Conservation (phyloP, 2,329 filamentous ascomycete genomes). For the Fusarium denticulatum region DNA sequence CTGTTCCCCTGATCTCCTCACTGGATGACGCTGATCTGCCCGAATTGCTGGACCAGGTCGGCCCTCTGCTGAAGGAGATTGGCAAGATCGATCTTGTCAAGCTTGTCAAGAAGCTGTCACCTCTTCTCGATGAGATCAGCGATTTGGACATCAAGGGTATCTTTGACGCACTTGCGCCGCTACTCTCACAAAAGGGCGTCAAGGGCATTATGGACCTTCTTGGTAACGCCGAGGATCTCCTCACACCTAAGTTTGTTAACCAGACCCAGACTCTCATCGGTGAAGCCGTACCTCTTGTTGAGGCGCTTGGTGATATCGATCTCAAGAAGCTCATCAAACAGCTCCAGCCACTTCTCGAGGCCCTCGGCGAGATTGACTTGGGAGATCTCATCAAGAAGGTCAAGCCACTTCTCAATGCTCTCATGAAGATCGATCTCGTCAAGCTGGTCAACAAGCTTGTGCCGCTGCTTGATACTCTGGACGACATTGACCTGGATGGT, state of each 20-base stretch:
- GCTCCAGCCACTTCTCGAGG: constrained; percentile 46
- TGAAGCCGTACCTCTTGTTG: constrained; percentile 50
- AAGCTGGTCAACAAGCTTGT: constrained; percentile 44
- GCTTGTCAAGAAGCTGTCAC: constrained; percentile 43
- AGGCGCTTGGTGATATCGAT: constrained; percentile 49
- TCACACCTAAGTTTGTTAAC: constrained; percentile 46
- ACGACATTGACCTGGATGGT: constrained; percentile 48
- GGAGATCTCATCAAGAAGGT: constrained; percentile 44
- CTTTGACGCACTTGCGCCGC: constrained; percentile 46
- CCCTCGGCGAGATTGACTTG: constrained; percentile 49
- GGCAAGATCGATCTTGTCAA: constrained; percentile 45
- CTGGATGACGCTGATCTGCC: constrained; percentile 39
- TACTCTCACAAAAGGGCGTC: constrained; percentile 48
- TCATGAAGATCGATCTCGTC: constrained; percentile 46
- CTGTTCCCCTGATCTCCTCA: constrained; percentile 40
- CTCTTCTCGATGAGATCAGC: constrained; percentile 45
- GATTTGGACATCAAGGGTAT: constrained; percentile 49
- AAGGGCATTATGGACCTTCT: constrained; percentile 49
- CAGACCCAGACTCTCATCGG: constrained; percentile 47
- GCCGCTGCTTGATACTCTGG: constrained; percentile 47
- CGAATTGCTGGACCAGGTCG: constrained; percentile 40
- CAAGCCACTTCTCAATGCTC: constrained; percentile 45
- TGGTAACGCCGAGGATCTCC: constrained; percentile 49
- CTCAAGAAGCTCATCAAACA: constrained; percentile 47
- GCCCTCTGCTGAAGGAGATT: constrained; percentile 46